phyloP scores from a whole-genome alignment of 2,329 filamentous ascomycete genomes.

The Sclerotinia borealis region DNA sequence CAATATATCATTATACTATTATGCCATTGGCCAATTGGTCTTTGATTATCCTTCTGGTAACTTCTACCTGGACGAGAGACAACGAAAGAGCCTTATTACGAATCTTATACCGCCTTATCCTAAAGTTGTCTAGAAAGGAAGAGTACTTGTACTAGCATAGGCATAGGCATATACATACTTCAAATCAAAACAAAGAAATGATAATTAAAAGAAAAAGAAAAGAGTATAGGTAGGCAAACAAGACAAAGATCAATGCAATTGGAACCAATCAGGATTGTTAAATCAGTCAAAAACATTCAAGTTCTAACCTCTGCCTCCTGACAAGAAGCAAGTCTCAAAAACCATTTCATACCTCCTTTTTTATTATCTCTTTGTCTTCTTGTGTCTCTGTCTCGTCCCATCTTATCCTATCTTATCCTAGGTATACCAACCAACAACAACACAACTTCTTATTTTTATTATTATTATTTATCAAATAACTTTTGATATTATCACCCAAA shows the following conservation, averaged over 20 bases:
- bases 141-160: neutral
- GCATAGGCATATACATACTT: neutral
- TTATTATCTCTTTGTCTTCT: neutral
- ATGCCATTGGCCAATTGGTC: conserved; percentile 7
- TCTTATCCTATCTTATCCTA: neutral
- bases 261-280: neutral
- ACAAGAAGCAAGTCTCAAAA: neutral
- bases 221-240: neutral
- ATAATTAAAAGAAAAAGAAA: neutral
- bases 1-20: neutral
- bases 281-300: neutral
- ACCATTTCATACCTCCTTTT: neutral
- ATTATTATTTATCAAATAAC: neutral
- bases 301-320: conserved; percentile 5
- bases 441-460: neutral
- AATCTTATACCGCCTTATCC: neutral
- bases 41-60: neutral
- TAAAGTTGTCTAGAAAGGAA: neutral
- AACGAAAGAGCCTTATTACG: neutral
- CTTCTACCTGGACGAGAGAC: neutral
- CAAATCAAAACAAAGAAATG: neutral
- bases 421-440: neutral
- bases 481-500: neutral
- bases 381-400: neutral
- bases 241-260: conserved; percentile 1